Percentiles rank a stretch among this genome's conserved stretches.
Evolutionary conservation across 2,329 filamentous ascomycete genomes (phyloP).

Genomic region (Neoarthrinium moseri): DNA sequence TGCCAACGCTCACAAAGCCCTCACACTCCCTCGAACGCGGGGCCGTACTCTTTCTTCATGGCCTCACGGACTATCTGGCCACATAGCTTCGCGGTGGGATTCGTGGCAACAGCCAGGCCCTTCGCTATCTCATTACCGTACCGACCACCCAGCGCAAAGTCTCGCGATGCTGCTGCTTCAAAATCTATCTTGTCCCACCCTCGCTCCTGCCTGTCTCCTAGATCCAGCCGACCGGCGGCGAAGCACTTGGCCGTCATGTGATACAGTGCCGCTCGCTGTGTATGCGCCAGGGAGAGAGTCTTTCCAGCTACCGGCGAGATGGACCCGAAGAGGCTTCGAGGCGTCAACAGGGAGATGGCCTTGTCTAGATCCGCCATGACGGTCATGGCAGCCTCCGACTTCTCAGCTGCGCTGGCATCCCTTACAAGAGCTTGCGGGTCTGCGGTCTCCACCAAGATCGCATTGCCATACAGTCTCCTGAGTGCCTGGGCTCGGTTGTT

Average conservation of each 20-base stretch:
- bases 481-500: constrained; percentile 73
- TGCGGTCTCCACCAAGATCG: constrained; percentile 45
- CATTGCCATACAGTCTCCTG: constrained; percentile 62
- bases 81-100: constrained; percentile 68
- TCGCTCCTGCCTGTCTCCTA: constrained; percentile 42
- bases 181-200: constrained; percentile 55
- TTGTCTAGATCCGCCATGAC: constrained; percentile 53
- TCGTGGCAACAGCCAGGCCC: constrained; percentile 61
- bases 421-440: constrained; percentile 40
- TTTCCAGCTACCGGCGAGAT: constrained; percentile 65
- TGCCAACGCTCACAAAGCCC: no score
- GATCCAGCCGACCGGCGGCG: constrained; percentile 33
- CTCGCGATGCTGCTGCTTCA: constrained; percentile 60
- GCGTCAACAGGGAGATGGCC: constrained; percentile 60
- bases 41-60: constrained; percentile 66
- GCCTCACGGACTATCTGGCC: constrained; percentile 68
- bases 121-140: constrained; percentile 67
- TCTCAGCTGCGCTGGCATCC: constrained; percentile 34
- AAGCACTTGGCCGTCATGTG: constrained; percentile 55
- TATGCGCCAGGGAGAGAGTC: constrained; percentile 68
- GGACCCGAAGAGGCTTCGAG: constrained; percentile 44
- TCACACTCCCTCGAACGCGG: constrained; percentile 39
- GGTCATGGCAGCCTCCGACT: constrained; percentile 34
- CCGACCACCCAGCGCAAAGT: constrained; percentile 63
- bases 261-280: constrained; percentile 67